Conservation (phyloP, 371 early-diverging fungal genomes). For the Syncephalastrum monosporum region DNA sequence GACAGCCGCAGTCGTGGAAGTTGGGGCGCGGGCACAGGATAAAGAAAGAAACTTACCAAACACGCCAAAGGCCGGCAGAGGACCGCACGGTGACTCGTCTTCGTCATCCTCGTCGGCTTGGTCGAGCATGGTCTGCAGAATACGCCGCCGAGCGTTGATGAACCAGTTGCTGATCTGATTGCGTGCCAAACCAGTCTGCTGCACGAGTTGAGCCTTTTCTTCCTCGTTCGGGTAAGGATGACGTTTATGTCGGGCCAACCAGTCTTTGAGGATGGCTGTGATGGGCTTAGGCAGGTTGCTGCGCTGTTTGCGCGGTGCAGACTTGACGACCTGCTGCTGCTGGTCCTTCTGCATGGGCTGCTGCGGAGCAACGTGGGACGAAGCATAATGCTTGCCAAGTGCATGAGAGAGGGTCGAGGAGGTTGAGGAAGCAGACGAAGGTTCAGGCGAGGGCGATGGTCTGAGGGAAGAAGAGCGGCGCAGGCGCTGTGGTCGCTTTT, state of each 20-base stretch:
- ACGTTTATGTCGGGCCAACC: constrained; percentile 72
- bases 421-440: constrained; percentile 7
- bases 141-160: constrained; percentile 81
- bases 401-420: background rate
- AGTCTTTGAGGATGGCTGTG: constrained; percentile 65
- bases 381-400: background rate
- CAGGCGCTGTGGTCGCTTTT: background rate
- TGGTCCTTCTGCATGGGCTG: background rate
- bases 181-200: constrained; percentile 64
- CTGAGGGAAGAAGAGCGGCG: no score
- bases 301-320: constrained; percentile 37
- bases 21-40: no score
- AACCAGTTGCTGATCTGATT: constrained; percentile 35
- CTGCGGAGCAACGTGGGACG: background rate
- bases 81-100: constrained; percentile 5
- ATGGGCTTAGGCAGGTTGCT: constrained; percentile 65
- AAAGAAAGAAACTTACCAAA: no score
- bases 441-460: constrained; percentile 1
- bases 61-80: no score
- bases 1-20: no score
- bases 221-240: constrained; percentile 85
- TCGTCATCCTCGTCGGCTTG: constrained; percentile 4
- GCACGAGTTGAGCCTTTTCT: constrained; percentile 64
- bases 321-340: constrained; percentile 10
- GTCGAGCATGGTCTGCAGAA: constrained; percentile 48